Evolutionary conservation across 169 alveolate genomes (phyloP).

Genomic region (Eimeria maxima): DNA sequence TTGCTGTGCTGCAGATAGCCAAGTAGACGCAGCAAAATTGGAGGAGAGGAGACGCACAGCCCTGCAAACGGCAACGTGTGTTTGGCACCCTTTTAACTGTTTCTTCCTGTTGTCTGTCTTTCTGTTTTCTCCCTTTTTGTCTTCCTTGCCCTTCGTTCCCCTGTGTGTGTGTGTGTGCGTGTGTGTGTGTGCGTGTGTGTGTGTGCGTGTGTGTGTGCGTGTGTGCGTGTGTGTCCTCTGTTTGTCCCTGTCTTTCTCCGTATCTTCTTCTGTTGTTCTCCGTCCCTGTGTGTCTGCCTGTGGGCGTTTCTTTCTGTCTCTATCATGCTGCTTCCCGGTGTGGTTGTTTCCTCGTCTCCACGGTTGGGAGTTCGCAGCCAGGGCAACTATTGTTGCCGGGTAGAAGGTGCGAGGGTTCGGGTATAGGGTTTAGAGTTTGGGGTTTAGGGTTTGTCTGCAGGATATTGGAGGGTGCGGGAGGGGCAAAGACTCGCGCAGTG

Average conservation of each 20-base stretch:
- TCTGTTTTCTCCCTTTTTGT: no score
- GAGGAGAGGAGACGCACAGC: conserved; percentile 26
- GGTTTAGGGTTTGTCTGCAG: conserved; percentile 54
- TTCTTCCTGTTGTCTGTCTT: no score
- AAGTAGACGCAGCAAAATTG: not conserved
- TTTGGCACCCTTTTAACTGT: not conserved
- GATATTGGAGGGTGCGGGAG: conserved; percentile 78
- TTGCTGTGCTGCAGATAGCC: not conserved
- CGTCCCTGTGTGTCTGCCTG: not conserved
- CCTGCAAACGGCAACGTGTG: not conserved
- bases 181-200: no score
- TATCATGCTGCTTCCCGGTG: no score
- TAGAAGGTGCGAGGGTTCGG: not conserved
- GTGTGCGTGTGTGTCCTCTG: no score
- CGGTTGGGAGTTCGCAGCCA: not conserved
- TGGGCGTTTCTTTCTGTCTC: no score
- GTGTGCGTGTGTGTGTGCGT: no score
- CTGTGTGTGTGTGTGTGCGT: no score
- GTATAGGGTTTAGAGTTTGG: conserved; percentile 41
- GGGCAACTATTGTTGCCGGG: not conserved
- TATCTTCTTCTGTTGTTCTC: not conserved
- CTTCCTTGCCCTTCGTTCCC: no score
- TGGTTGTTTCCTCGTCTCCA: not conserved
- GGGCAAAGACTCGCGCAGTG: conserved; percentile 74
- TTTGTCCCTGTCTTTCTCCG: not conserved